These are phyloP conservation scores for Ascochyta fabae DNA, from an alignment of 2,329 filamentous ascomycete species.

Conservation along the genomic window DNA sequence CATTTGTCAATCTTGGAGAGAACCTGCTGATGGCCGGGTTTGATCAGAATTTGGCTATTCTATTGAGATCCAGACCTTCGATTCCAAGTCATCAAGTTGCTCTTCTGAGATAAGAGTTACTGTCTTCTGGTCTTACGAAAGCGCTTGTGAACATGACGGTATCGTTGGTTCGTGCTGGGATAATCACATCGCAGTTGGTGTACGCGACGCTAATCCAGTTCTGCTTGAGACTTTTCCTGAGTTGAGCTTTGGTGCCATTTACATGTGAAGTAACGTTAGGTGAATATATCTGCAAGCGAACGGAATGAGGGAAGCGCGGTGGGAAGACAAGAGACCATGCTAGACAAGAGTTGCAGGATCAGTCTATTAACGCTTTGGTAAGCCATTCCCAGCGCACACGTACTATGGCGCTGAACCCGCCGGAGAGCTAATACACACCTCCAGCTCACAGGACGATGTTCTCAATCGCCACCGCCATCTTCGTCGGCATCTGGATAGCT, in stretches of 20 bases:
- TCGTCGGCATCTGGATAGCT: conserved; percentile 9
- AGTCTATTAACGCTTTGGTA: background rate
- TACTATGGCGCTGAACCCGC: background rate
- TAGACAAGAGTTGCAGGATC: background rate
- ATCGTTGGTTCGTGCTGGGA: background rate
- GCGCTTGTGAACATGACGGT: background rate
- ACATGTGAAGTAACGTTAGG: background rate
- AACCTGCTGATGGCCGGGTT: background rate
- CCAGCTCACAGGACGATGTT: background rate
- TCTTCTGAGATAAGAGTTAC: background rate
- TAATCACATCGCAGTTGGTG: background rate
- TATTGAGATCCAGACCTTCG: background rate
- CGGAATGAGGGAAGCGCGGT: background rate
- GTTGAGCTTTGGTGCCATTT: too few relatives aligned
- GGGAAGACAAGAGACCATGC: background rate
- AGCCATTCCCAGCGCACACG: background rate
- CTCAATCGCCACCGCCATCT: background rate
- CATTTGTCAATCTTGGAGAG: background rate
- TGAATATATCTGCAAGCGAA: background rate
- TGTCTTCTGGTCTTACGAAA: background rate
- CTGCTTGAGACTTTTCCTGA: background rate
- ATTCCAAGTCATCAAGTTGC: background rate
- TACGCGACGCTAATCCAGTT: background rate
- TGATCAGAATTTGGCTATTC: background rate
- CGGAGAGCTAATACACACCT: background rate